Evolutionary conservation across 345 rosid genomes (phyloP), one percentile per base, ranked within the genome.

Genomic region (Murraya paniculata): DNA sequence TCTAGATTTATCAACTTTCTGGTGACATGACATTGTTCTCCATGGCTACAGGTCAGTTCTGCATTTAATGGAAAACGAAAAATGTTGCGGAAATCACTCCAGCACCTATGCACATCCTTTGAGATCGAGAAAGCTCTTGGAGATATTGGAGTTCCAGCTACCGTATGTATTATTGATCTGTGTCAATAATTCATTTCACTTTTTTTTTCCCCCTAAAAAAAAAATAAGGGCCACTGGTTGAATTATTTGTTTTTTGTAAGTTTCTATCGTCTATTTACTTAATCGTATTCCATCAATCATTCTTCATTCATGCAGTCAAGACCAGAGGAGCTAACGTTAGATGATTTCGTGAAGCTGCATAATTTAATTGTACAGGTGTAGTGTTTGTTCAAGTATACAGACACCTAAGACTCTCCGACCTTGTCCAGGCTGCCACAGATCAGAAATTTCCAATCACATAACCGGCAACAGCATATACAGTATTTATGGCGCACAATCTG

Each of bases 251-350:
- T 50, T 35, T 9, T 50, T 53, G 31, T 67, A 7, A n/a, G 22
- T 76, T 62, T 56, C 35, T 74, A 11, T 3, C 73, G 36, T 21
- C 35, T 48, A 71, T 2, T 19, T 53, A 53, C 9, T n/a, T 22
- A 19, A 18, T 9, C 58, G 6, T 11, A 45, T 4, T 60, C 25
- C 36, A 61, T 61, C 6, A 7, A 69, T 58, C 62, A 50, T 67
- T 35, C 36, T 66, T 58, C 62, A 50, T 67, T 35, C 36, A 31
- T 79, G 90, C 97, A 93, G 98, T 90, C 98, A 71, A 92, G 98
- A 84, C 98, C 97, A 36, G 98, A 90, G 89, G 98, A 95, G 89
- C 99, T 95, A 64, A 87, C 93, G 0, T 67, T 91, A 74, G 93
- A 89, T 57, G 98, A 92, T 75, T 93, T 95, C 80, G 97, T 93